Base-by-base conservation (phyloP, 768 basidiomycete genomes). In the Mycena crocata region DNA sequence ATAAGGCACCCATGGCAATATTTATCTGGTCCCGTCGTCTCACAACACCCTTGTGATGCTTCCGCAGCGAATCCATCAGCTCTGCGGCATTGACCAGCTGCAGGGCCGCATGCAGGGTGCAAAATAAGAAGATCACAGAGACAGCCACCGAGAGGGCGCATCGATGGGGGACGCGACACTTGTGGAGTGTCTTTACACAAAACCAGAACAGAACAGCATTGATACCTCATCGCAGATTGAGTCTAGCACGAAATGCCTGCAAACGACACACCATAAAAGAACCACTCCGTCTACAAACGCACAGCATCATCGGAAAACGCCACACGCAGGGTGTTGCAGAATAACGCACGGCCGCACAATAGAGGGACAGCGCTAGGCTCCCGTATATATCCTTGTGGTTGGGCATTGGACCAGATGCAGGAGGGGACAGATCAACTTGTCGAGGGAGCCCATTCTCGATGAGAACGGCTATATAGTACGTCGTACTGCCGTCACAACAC, bases 161-260 rank as follows among this genome's bases (percentile, higher is more conserved):
- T 44, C 59, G 57, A 24, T 65, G 44, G n/a, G 44, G 58, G 23
- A 64, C 37, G 26, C 59, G 51, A 56, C 37, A 42, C 14, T 7
- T n/a, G 35, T 50, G 52, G 23, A 55, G 67, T 21, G 49, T 50
- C 23, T 34, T 65, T 26, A 65, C 56, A 39, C 76, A 78, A 19
- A 76, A 66, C 49, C 60, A 63, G 70, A 79, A 80, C 10, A 80
- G 67, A 28, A 79, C 67, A 40, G 71, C 58, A 52, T 80, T 73
- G 6, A 78, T 70, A 23, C 79, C 79, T 80, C 15, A 5, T 45
- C 24, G 8, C 13, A 21, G 30, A 42, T 24, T 50, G 21, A 28
- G 26, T 23, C 17, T 26, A 21, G 8, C 24, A n/a, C 28, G 31
- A 32, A 19, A 26, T 21, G 23, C 10, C 24, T 19, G 37, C 48